These are phyloP conservation scores for Arthrocladium fulminans DNA, from an alignment of 2,329 filamentous ascomycete genomes.

Conservation along the genomic window DNA sequence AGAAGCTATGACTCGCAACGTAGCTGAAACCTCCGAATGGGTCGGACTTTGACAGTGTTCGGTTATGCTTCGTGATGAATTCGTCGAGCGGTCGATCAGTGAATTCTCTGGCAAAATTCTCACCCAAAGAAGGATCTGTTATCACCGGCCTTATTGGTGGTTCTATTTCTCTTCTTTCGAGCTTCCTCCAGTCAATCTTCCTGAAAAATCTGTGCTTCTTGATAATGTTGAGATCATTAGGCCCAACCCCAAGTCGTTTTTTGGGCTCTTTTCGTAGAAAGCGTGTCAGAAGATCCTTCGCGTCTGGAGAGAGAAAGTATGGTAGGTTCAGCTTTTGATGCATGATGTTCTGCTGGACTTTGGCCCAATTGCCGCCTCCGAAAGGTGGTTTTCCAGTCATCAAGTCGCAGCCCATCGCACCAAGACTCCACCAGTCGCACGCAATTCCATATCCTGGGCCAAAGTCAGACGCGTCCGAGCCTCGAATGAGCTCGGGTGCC, in stretches of 20 bases:
- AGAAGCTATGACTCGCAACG: slow-evolving; percentile 39
- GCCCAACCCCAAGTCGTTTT: slow-evolving; percentile 83
- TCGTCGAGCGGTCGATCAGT: slow-evolving; percentile 43
- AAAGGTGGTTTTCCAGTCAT: slow-evolving; percentile 91
- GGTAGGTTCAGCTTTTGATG: slow-evolving; percentile 83
- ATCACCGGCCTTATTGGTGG: slow-evolving; percentile 89
- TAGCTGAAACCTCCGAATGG: slow-evolving; percentile 43
- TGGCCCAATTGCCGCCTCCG: slow-evolving; percentile 79
- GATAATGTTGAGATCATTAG: slow-evolving; percentile 74
- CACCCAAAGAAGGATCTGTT: slow-evolving; percentile 87
- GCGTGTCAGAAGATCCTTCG: slow-evolving; percentile 85
- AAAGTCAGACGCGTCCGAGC: slow-evolving; percentile 47
- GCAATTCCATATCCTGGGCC: slow-evolving; percentile 65
- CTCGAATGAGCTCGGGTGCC: slow-evolving; percentile 88
- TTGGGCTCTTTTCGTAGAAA: slow-evolving; percentile 84
- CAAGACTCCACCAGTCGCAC: slow-evolving; percentile 98
- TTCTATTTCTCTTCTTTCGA: slow-evolving; percentile 71
- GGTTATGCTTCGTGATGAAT: slow-evolving; percentile 18
- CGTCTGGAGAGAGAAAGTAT: slow-evolving; percentile 83
- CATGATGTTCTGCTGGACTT: slow-evolving; percentile 91
- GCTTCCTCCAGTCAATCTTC: slow-evolving; percentile 87
- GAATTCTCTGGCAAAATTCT: slow-evolving; percentile 94
- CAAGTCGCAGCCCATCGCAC: slow-evolving; percentile 82
- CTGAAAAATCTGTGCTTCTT: slow-evolving; percentile 95
- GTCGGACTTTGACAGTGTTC: slow-evolving; percentile 27